Percentiles rank a stretch among this genome's conserved stretches.
Conservation (phyloP, 768 basidiomycete species). For the Fomitopsis pulvina region DNA sequence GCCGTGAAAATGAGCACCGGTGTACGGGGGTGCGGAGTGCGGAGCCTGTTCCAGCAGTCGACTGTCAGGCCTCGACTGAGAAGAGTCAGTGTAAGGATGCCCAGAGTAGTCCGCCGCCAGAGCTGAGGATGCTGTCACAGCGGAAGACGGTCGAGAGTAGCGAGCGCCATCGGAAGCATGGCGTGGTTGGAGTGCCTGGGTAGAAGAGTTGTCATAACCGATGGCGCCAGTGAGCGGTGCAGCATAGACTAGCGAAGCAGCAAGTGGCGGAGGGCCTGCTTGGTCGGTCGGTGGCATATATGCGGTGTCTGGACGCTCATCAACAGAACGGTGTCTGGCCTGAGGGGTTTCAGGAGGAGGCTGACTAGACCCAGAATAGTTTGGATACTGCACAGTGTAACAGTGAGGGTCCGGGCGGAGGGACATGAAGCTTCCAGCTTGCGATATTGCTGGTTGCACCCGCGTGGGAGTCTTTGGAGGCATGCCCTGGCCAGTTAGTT, state of each 20-base stretch:
- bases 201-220: too few species aligned
- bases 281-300: too few species aligned
- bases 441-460: not conserved
- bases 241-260: not conserved
- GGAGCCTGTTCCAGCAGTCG: not conserved
- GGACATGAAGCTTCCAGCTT: too few species aligned
- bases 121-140: constrained; percentile 5
- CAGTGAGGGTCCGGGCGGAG: too few species aligned
- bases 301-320: too few species aligned
- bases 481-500: not conserved
- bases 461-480: not conserved
- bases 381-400: too few species aligned
- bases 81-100: not conserved
- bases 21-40: constrained; percentile 7
- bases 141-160: constrained; percentile 6
- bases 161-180: not conserved
- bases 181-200: not conserved
- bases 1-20: too few species aligned
- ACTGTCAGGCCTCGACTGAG: not conserved
- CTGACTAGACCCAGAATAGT: too few species aligned
- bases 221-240: too few species aligned
- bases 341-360: too few species aligned
- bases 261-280: too few species aligned
- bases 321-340: too few species aligned
- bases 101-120: constrained; percentile 7